A percentile compares a stretch with the other conserved stretches of the same genome.
Evolutionary conservation across 2,329 filamentous ascomycete species (phyloP).

Genomic region (Aureobasidium sp.): DNA sequence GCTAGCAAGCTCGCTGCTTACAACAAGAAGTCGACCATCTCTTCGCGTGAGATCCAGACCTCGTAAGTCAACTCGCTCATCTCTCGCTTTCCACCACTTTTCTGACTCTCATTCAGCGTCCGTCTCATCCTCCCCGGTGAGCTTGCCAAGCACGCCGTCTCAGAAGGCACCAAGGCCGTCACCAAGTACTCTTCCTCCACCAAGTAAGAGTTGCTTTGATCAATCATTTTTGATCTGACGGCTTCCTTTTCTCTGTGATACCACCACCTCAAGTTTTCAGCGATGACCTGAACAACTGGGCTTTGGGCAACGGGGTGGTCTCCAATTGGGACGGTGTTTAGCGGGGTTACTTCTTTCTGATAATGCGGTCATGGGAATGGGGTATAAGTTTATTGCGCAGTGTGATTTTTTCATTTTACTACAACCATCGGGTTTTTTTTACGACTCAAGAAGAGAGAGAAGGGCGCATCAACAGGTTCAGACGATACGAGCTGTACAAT

Average conservation of each 20-base stretch:
- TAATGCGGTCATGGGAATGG: slow-evolving; percentile 49
- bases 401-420: slow-evolving; percentile 17
- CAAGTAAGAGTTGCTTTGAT: slow-evolving; percentile 62
- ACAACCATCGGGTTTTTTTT: slow-evolving; percentile 8
- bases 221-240: slow-evolving; percentile 8
- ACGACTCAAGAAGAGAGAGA: background rate
- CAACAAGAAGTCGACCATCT: slow-evolving; percentile 99
- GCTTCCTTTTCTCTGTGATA: slow-evolving; percentile 20
- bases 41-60: slow-evolving; percentile 98
- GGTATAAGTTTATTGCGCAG: slow-evolving; percentile 25
- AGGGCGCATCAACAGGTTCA: background rate
- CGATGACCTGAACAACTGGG: background rate
- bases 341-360: slow-evolving; percentile 32
- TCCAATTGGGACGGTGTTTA: slow-evolving; percentile 27
- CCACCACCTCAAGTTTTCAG: slow-evolving; percentile 16
- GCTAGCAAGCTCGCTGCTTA: slow-evolving; percentile 98
- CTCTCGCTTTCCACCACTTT: background rate
- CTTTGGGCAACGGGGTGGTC: slow-evolving; percentile 17
- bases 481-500: slow-evolving; percentile 11
- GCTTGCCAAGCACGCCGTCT: slow-evolving; percentile 98
- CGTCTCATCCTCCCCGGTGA: slow-evolving; percentile 96
- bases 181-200: slow-evolving; percentile 99
- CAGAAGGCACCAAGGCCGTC: slow-evolving; percentile 98
- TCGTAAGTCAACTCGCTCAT: slow-evolving; percentile 39
- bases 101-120: slow-evolving; percentile 41